phyloP scores from a whole-genome alignment of 2,329 filamentous ascomycete species.

The Exophiala alcalophila region DNA sequence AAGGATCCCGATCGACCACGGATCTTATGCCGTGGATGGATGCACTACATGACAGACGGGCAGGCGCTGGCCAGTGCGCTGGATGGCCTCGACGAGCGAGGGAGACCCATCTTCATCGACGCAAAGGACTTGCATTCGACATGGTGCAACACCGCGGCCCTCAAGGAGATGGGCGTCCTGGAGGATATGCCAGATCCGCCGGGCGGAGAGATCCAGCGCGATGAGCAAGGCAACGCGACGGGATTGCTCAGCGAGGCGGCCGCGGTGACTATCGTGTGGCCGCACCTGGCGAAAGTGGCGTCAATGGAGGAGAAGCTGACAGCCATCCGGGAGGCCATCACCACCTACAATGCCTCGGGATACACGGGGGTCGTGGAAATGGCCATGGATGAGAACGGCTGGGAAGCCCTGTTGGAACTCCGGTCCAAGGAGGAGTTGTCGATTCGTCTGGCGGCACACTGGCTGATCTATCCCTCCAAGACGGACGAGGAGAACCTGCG shows the following conservation, averaged over 20 bases:
- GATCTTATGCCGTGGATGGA: slow-evolving; percentile 50
- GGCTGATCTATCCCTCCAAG: slow-evolving; percentile 46
- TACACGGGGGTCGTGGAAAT: slow-evolving; percentile 52
- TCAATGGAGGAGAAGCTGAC: slow-evolving; percentile 44
- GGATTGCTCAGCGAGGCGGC: slow-evolving; percentile 49
- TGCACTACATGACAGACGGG: slow-evolving; percentile 47
- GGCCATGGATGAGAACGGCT: slow-evolving; percentile 52
- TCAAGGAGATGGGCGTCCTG: slow-evolving; percentile 46
- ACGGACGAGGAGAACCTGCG: slow-evolving; percentile 40
- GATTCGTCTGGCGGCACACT: slow-evolving; percentile 48
- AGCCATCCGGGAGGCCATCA: slow-evolving; percentile 42
- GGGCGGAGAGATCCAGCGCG: slow-evolving; percentile 48
- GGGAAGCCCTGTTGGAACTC: slow-evolving; percentile 45
- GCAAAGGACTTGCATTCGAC: slow-evolving; percentile 51
- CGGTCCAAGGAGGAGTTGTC: slow-evolving; percentile 38
- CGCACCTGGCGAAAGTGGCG: slow-evolving; percentile 44
- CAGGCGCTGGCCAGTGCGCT: slow-evolving; percentile 46
- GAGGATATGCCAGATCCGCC: slow-evolving; percentile 42
- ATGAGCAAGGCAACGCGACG: slow-evolving; percentile 43
- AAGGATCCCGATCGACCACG: slow-evolving; percentile 40
- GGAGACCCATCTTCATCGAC: slow-evolving; percentile 49
- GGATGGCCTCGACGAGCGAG: slow-evolving; percentile 44
- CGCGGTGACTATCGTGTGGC: slow-evolving; percentile 47
- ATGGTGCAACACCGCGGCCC: slow-evolving; percentile 50
- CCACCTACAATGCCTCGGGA: slow-evolving; percentile 45